Base-by-base conservation (phyloP, 140 eudicot genomes). In the Oenanthe javanica region DNA sequence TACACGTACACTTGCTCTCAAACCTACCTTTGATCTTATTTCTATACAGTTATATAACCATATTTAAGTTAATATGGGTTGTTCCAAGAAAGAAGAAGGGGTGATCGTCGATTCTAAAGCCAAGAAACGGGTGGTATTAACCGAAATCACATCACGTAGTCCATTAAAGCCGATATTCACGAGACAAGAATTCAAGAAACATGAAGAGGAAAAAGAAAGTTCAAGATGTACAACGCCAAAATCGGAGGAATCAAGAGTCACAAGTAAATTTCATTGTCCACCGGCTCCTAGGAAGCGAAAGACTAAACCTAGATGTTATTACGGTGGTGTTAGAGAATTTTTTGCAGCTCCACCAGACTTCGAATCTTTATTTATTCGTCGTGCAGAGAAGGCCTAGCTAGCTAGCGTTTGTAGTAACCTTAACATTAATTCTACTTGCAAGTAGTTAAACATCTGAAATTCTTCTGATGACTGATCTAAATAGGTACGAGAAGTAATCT, bases 121-220 rank as follows among this genome's bases (percentile, higher is more conserved):
- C 70, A 87, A 89, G 81, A 86, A 86, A 81, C 81, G 85, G 86
- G 85, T 88, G 13, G 82, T 79, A 16, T 12, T 31, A 27, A 51
- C 92, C 23, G 88, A 82, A 80, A 86, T 84, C 74, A 78, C 82
- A 15, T 80, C 84, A 77, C 57, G 77, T 85, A 79, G 78, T 76
- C 86, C 87, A 0, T 82, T 86, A 76, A 84, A 84, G 77, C 86
- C 88, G 0, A 84, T 86, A 48, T 76, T 81, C 57, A 88, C 87
- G 5, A 88, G 38, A 73, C 50, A 73, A 43, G 52, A 42, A 38
- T 6, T 19, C 25, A 45, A 42, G 47, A 45, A 72, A 71, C 23
- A 36, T 10, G 70, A 80, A 19, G 47, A 38, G 1, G 77, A 70
- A 23, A 52, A 69, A 2, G 52, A 70, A 25, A 66, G 49, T 14